A percentile compares a stretch with the other conserved stretches of the same genome.
Evolutionary conservation across 2,329 filamentous ascomycete species (phyloP).

Genomic region (Calonectria pauciramosa): DNA sequence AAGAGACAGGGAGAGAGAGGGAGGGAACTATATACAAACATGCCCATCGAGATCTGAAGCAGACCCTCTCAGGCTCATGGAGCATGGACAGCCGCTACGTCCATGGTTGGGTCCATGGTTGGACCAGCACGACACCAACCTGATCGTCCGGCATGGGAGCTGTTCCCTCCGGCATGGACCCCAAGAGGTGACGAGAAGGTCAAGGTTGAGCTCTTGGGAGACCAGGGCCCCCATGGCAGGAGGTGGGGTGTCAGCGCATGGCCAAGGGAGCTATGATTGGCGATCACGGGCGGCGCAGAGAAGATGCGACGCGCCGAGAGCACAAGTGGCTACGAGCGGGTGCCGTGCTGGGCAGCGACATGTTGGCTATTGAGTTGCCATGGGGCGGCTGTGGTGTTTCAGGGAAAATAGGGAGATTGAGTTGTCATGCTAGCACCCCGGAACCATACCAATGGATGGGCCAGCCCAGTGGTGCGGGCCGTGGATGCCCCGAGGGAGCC

Average conservation of each 20-base stretch:
- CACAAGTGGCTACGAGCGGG: constrained; percentile 32
- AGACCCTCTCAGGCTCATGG: neutral
- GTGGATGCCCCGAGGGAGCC: constrained; percentile 12
- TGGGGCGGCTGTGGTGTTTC: constrained; percentile 46
- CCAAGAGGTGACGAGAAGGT: constrained; percentile 32
- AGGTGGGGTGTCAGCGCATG: constrained; percentile 36
- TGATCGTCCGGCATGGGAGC: constrained; percentile 40
- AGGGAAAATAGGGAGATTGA: constrained; percentile 38
- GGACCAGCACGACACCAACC: constrained; percentile 36
- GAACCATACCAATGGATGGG: constrained; percentile 14
- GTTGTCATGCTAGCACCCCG: constrained; percentile 39
- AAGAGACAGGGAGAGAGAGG: constrained; percentile 18
- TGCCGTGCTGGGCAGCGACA: constrained; percentile 26
- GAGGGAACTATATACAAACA: constrained; percentile 29
- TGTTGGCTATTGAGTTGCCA: constrained; percentile 37
- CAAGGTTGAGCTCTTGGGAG: constrained; percentile 20
- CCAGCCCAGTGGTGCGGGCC: constrained; percentile 24
- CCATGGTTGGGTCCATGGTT: constrained; percentile 41
- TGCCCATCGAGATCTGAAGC: neutral
- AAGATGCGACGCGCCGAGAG: constrained; percentile 44
- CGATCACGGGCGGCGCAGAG: constrained; percentile 24
- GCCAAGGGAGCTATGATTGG: constrained; percentile 38
- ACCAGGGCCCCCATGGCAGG: constrained; percentile 34
- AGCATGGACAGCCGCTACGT: constrained; percentile 26
- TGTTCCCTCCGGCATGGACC: constrained; percentile 33